Evolutionary conservation across 192 early-diverging fungal species (phyloP).

Genomic region (Backusella westeae): DNA sequence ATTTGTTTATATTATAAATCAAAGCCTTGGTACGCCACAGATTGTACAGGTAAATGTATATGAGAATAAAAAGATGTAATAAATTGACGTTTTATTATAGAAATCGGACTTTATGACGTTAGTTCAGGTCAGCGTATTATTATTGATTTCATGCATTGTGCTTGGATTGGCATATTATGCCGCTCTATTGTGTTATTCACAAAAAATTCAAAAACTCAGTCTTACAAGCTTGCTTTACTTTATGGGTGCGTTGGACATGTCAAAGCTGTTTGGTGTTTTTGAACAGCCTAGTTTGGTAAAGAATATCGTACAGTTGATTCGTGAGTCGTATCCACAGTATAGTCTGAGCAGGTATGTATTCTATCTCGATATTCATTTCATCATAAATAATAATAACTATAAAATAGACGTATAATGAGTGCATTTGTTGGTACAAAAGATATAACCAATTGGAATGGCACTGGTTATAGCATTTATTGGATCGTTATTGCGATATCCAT

Average conservation of each 20-base stretch:
- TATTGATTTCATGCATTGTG: neutral
- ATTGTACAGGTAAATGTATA: neutral
- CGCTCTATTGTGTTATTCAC: neutral
- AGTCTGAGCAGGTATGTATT: neutral
- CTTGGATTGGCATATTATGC: neutral
- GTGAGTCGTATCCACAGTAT: neutral
- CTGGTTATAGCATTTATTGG: constrained; percentile 9
- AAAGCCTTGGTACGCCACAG: neutral
- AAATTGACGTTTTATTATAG: neutral
- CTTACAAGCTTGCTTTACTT: neutral
- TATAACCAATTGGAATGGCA: neutral
- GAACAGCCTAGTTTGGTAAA: neutral
- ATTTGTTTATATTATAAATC: neutral
- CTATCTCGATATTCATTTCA: neutral
- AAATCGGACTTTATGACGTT: neutral
- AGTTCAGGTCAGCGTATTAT: neutral
- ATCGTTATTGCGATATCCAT: neutral
- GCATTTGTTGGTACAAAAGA: neutral
- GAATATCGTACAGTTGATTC: neutral
- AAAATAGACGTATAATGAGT: neutral
- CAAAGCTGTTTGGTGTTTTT: neutral
- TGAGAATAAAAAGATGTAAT: neutral
- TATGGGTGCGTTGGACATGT: neutral
- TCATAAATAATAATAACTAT: neutral
- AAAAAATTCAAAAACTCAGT: neutral